Evolutionary conservation across 2,329 filamentous ascomycete species (phyloP), one percentile per base, ranked within the genome.

Genomic region (Aspergillus sp.): DNA sequence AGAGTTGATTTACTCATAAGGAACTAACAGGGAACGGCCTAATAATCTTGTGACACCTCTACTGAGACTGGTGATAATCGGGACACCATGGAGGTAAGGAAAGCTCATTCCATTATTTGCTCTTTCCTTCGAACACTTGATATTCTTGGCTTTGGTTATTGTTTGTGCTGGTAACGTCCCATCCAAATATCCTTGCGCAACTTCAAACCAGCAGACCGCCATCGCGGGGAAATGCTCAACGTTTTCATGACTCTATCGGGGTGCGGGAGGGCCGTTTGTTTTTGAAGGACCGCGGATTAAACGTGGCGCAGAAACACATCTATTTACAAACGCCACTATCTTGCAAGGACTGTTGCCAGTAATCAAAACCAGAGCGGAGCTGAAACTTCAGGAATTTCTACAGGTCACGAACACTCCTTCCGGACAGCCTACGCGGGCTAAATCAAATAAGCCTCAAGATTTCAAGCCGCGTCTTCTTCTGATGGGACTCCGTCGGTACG

Each of bases 401-500:
- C 73, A 77, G 74, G 67, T 64, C 60, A 56, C 63, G 11, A 71
- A 62, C 23, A 63, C 68, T 54, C 55, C 63, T 44, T 44, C 64
- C 43, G 62, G 53, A 46, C 66, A 67, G 57, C 65, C 68, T 41
- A 63, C 56, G 25, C 67, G 67, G 52, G 61, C 66, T 45, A 71
- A 66, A 57, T 56, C 69, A 41, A 68, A 66, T 55, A 83, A 82
- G 62, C 74, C 79, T 44, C 79, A 79, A 57, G 81, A 85, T 82
- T 76, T 82, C 52, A 96, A 95, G 74, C 95, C 95, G 35, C 86
- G 93, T 66, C 78, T 99, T 53, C 79, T 99, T 56, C 81, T 99
- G 64, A 98, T 99, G 95, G 95, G 95, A 4, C 90, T 97, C 77
- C 86, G 93, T 79, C 88, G 93, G 95, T 96, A 79, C 66, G 81